These are phyloP conservation scores for Saccharomycopsis fodiens DNA, from an alignment of 805 yeast species.

Conservation along the genomic window DNA sequence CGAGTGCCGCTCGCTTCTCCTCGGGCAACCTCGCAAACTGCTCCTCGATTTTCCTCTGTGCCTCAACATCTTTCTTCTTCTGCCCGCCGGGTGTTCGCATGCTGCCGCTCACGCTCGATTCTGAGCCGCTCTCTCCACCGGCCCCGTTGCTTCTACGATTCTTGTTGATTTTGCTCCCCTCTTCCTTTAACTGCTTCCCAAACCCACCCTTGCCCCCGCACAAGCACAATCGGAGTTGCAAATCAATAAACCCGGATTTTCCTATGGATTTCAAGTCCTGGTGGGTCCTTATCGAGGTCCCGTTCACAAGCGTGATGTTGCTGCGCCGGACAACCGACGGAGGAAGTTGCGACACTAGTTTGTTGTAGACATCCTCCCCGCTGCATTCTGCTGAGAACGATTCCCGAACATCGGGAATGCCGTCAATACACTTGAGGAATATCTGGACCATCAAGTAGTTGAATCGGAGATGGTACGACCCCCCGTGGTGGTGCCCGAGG, in stretches of 20 bases:
- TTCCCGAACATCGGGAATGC: conserved; percentile 7
- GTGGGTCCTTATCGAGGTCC: conserved; percentile 3
- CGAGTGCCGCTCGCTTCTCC: conserved; percentile 22
- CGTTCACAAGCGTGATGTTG: conserved; percentile 3
- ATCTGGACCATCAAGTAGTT: conserved; percentile 1
- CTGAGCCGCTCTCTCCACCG: conserved; percentile 22
- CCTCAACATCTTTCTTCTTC: conserved; percentile 30
- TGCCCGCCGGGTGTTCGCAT: conserved; percentile 36
- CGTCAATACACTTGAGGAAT: conserved; percentile 10
- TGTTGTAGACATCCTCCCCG: conserved; percentile 4
- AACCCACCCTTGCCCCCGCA: conserved; percentile 51
- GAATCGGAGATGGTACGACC: not conserved
- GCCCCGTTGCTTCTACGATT: conserved; percentile 16
- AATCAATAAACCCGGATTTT: conserved; percentile 19
- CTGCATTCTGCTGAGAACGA: not conserved
- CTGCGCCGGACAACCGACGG: not conserved
- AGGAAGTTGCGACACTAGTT: not conserved
- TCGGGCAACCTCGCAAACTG: conserved; percentile 21
- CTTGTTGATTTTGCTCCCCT: conserved; percentile 33
- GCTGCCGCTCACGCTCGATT: conserved; percentile 25
- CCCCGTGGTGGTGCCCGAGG: no score
- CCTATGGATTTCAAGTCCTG: not conserved
- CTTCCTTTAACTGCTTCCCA: conserved; percentile 35
- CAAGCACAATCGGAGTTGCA: conserved; percentile 30
- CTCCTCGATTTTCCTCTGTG: conserved; percentile 31